Conservation (phyloP, 2,329 filamentous ascomycete genomes). For the Amesomyces nigricolor region DNA sequence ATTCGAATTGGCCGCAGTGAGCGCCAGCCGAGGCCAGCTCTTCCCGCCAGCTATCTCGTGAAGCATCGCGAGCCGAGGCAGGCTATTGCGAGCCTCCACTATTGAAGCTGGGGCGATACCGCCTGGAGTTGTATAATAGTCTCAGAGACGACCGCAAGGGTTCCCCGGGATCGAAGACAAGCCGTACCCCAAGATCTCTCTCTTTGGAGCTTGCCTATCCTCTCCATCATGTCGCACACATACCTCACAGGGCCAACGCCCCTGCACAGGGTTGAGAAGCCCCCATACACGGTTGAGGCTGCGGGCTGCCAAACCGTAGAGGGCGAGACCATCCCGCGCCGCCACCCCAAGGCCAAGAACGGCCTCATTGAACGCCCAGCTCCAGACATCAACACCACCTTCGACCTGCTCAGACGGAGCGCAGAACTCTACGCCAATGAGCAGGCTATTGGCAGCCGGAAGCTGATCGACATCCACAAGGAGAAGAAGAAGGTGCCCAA, state of each 20-base stretch:
- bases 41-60: not conserved
- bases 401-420: conserved; percentile 68
- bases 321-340: conserved; percentile 79
- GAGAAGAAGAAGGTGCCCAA: conserved; percentile 90
- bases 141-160: too few species aligned
- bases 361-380: conserved; percentile 60
- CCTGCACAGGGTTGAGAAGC: conserved; percentile 57
- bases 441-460: conserved; percentile 64
- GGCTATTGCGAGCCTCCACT: not conserved
- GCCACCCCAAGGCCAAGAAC: conserved; percentile 66
- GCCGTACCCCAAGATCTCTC: not conserved
- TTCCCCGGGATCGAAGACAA: not conserved
- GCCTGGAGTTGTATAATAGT: not conserved
- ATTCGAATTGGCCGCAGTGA: not conserved
- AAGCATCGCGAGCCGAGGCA: not conserved
- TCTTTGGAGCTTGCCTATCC: not conserved
- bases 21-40: not conserved
- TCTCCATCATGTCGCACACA: conserved; percentile 34
- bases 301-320: conserved; percentile 61
- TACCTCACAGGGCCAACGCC: conserved; percentile 43
- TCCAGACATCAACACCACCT: conserved; percentile 68
- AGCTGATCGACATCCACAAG: conserved; percentile 68
- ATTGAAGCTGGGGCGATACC: not conserved
- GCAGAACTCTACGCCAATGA: conserved; percentile 58
- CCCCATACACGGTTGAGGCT: conserved; percentile 70